Percentiles rank a stretch among this genome's conserved stretches.
These are phyloP conservation scores for Thelonectria olida DNA, from an alignment of 2,329 filamentous ascomycete species.

Conservation along the genomic window DNA sequence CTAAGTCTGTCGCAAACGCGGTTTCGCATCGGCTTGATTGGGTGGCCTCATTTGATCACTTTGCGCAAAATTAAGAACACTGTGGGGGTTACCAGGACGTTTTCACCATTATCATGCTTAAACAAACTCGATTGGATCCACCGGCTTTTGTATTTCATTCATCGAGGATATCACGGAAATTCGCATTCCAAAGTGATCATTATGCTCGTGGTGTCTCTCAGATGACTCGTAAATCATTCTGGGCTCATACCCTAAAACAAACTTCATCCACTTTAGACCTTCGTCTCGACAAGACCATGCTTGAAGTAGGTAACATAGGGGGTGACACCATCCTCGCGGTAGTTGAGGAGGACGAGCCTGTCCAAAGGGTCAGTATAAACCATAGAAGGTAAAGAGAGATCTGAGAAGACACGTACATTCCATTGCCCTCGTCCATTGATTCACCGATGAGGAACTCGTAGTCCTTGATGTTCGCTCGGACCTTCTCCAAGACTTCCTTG, in stretches of 20 bases:
- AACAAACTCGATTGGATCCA: slow-evolving; percentile 25
- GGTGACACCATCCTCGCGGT: slow-evolving; percentile 94
- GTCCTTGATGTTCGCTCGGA: slow-evolving; percentile 90
- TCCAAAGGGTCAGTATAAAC: slow-evolving; percentile 15
- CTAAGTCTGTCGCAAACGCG: too few species aligned
- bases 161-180: slow-evolving; percentile 31
- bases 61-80: background rate
- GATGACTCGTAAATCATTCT: slow-evolving; percentile 31
- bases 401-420: slow-evolving; percentile 76
- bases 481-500: slow-evolving; percentile 78
- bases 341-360: slow-evolving; percentile 92
- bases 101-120: background rate
- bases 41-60: background rate
- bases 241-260: slow-evolving; percentile 16
- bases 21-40: background rate
- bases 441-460: slow-evolving; percentile 94
- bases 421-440: slow-evolving; percentile 85
- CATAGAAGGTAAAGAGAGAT: background rate
- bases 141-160: slow-evolving; percentile 34
- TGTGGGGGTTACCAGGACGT: background rate
- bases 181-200: slow-evolving; percentile 33
- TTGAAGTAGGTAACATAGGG: slow-evolving; percentile 95
- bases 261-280: slow-evolving; percentile 74
- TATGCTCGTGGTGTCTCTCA: slow-evolving; percentile 22
- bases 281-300: slow-evolving; percentile 87